These are phyloP conservation scores for Xylaria curta DNA, from an alignment of 495 filamentous ascomycete species.

Conservation along the genomic window DNA sequence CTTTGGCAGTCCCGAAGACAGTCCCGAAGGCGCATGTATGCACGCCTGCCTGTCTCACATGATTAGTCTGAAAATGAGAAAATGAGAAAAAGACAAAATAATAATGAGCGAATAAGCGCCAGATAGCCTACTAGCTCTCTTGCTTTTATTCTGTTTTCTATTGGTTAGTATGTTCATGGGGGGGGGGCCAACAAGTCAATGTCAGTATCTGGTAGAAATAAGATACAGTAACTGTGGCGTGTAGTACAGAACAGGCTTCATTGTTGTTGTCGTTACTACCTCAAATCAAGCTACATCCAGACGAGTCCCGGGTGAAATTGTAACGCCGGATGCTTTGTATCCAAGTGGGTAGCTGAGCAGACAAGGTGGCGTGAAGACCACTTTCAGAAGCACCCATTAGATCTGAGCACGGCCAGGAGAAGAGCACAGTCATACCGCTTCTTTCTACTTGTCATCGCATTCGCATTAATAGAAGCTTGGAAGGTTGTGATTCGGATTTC, in stretches of 20 bases:
- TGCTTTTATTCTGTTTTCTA: background rate
- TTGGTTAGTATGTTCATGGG: background rate
- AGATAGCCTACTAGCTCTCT: background rate
- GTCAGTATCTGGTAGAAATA: background rate
- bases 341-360: conserved; percentile 10
- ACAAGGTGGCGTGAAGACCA: conserved; percentile 1
- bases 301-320: conserved; percentile 5
- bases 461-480: background rate
- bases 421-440: background rate
- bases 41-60: background rate
- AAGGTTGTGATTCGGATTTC: background rate
- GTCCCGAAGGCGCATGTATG: background rate
- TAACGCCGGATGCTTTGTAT: background rate
- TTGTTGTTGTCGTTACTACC: background rate
- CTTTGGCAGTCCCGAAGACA: background rate
- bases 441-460: background rate
- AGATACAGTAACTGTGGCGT: conserved; percentile 12
- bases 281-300: conserved; percentile 16
- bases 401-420: conserved; percentile 11
- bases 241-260: conserved; percentile 5
- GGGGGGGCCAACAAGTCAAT: background rate
- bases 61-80: conserved; percentile 17
- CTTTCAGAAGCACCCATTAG: background rate
- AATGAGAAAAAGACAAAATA: background rate
- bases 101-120: conserved; percentile 18